Conservation (phyloP, 768 basidiomycete species). For the Russula ochroleuca region DNA sequence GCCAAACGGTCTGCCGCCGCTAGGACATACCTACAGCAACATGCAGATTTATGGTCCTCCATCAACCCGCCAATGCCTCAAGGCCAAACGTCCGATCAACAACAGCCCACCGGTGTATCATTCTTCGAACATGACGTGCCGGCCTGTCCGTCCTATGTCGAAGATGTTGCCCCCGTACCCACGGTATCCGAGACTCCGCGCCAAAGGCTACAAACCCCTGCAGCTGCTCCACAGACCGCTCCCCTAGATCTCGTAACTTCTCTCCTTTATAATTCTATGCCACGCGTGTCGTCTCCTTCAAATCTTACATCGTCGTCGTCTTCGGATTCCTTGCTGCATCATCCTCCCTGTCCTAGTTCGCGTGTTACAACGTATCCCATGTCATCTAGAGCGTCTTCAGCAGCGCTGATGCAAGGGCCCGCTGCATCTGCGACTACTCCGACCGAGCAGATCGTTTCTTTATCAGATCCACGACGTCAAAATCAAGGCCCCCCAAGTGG, state of each 20-base stretch:
- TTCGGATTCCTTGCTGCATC: background rate
- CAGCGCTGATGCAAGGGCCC: conserved; percentile 2
- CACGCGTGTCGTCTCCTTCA: background rate
- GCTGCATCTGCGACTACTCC: conserved; percentile 1
- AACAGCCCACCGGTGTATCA: conserved; percentile 7
- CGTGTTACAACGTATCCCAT: conserved; percentile 2
- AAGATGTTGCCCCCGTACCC: conserved; percentile 5
- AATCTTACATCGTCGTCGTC: background rate
- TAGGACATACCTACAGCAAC: conserved; percentile 42
- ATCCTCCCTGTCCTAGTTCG: background rate
- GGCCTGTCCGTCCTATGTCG: background rate
- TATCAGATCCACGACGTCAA: conserved; percentile 26
- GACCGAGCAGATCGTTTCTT: conserved; percentile 25
- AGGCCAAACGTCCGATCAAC: background rate
- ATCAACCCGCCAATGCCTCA: background rate
- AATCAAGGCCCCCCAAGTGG: conserved; percentile 11
- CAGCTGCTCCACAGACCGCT: conserved; percentile 28
- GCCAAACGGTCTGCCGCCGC: conserved; percentile 60
- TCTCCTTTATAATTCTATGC: conserved; percentile 16
- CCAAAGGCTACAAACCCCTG: conserved; percentile 14
- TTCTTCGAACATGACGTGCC: background rate
- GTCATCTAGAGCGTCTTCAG: conserved; percentile 15
- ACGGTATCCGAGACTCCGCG: background rate
- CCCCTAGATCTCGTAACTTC: conserved; percentile 39
- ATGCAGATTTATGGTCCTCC: conserved; percentile 23